phyloP scores from a whole-genome alignment of 1,284 basidiomycete genomes.

The Cronartium quercuum region DNA sequence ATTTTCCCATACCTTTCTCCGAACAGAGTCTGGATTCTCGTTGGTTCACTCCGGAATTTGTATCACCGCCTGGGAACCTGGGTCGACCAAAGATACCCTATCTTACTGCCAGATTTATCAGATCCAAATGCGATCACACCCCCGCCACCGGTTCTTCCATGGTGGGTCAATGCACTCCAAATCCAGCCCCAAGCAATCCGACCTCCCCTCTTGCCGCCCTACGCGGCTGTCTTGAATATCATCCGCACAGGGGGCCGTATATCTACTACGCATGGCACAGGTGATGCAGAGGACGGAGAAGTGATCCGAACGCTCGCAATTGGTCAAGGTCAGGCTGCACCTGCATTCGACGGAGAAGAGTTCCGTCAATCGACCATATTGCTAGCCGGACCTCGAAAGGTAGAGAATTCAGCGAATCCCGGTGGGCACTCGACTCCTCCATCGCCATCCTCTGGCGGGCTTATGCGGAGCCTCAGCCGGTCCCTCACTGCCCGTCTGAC shows the following conservation, averaged over 20 bases:
- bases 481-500: too few species aligned
- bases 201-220: conserved; percentile 28
- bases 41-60: conserved; percentile 12
- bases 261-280: not conserved
- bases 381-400: conserved; percentile 13
- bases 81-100: conserved; percentile 31
- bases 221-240: conserved; percentile 21
- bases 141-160: conserved; percentile 15
- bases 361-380: conserved; percentile 33
- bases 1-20: not conserved
- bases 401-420: too few species aligned
- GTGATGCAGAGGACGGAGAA: conserved; percentile 33
- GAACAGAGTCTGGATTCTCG: conserved; percentile 15
- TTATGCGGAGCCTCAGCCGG: too few species aligned
- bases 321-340: conserved; percentile 37
- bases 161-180: conserved; percentile 22
- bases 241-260: conserved; percentile 7
- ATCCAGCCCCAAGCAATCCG: conserved; percentile 25
- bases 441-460: too few species aligned
- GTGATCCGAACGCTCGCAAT: conserved; percentile 34
- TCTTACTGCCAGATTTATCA: conserved; percentile 14
- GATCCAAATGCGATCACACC: conserved; percentile 5
- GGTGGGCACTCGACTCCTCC: too few species aligned
- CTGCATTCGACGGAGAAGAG: conserved; percentile 38
- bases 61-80: conserved; percentile 33